Base-by-base conservation (phyloP, 805 yeast species). In the Kazachstania psychrophila region DNA sequence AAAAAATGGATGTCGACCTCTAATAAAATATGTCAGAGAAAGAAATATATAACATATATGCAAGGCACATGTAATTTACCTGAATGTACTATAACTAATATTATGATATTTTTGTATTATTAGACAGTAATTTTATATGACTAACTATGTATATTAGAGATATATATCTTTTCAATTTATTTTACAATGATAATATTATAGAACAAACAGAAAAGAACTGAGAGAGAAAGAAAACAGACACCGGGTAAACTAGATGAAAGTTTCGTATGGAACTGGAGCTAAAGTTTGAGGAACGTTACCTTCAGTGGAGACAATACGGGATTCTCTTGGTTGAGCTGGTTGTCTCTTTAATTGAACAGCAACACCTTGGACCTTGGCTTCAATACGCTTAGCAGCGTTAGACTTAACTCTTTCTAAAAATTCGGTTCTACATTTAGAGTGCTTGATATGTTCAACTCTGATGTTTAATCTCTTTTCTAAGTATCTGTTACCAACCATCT, bases 231-330 rank as follows among this genome's bases (percentile, higher is more conserved):
- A 33, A 20, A 33, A 19, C 33, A 33, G 23, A 33, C 37, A 38
- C 29, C 37, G 37, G 24, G 23, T 42, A 46, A 60, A 40, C 82
- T 87, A 92, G 75, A 92, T 92, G 83, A 80, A 89, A 68, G 98
- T 92, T 79, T 92, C 99, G 83, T 92, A 92, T 67, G 98, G 82
- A 75, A 86, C 88, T 72, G 99, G 97, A 66, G 96, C 92, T 72
- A 92, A 79, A 62, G 96, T 88, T 70, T 88, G 95, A 64, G 97
- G 96, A 61, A 75, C 72, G 73, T 80, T 78, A 63, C 77, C 78
- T 62, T 71, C 75, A 60, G 95, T 79, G 46, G 88, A 65, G 61
- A 92, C 81, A 61, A 80, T 71, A 72, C 79, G 84, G 53, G 94
- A 74, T 54, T 72, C 86, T 81, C 97, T 88, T 77, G 99, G 98